Conservation (phyloP, 2,329 filamentous ascomycete species). For the Cladorrhinum sp. region DNA sequence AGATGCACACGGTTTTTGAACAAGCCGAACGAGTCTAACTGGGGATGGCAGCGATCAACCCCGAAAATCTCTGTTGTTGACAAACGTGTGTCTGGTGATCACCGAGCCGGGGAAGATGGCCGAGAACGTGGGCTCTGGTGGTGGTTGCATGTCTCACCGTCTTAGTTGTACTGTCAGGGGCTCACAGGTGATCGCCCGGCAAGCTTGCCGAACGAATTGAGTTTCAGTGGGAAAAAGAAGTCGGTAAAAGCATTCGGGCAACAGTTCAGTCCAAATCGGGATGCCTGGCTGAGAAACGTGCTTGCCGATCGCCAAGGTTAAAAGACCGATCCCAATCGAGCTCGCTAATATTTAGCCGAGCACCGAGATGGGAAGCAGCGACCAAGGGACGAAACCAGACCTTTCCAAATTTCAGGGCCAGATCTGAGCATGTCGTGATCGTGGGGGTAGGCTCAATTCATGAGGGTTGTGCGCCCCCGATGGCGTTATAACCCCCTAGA, state of each 20-base stretch:
- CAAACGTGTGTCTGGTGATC: constrained; percentile 1
- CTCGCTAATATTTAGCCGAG: not conserved
- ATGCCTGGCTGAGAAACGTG: constrained; percentile 4
- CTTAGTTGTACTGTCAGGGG: constrained; percentile 7
- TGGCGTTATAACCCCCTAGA: constrained; percentile 1
- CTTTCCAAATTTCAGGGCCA: not conserved
- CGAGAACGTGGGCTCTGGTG: constrained; percentile 3
- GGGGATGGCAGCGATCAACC: not conserved
- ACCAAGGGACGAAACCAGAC: too few species aligned
- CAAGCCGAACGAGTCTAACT: not conserved
- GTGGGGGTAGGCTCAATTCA: constrained; percentile 3
- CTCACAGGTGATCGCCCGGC: not conserved
- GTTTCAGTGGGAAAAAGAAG: not conserved
- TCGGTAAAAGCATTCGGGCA: not conserved
- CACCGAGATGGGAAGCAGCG: not conserved
- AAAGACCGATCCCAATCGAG: constrained; percentile 1
- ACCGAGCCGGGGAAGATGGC: not conserved
- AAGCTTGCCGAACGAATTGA: not conserved
- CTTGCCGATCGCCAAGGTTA: constrained; percentile 4
- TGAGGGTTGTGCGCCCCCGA: not conserved
- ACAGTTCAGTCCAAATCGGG: not conserved
- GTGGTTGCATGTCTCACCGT: constrained; percentile 10
- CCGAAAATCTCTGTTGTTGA: not conserved
- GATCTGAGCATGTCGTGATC: constrained; percentile 9
- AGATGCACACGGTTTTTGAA: not conserved